These are phyloP conservation scores for Verticillium albo-atrum DNA, from an alignment of 2,329 filamentous ascomycete genomes.

Conservation along the genomic window DNA sequence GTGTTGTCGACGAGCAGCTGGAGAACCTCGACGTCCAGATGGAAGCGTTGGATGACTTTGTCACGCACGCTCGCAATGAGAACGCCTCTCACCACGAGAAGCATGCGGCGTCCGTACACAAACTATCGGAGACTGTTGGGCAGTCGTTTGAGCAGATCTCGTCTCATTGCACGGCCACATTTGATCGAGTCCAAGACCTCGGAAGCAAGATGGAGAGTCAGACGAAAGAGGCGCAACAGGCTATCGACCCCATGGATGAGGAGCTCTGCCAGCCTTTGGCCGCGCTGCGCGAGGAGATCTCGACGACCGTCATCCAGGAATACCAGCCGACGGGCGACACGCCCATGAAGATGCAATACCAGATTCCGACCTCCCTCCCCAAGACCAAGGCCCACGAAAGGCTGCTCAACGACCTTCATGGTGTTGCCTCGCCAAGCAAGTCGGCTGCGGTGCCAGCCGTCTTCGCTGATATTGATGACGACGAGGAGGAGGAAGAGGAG, in stretches of 20 bases:
- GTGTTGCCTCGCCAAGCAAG: constrained; percentile 20
- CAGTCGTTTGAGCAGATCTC: constrained; percentile 69
- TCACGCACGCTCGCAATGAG: constrained; percentile 73
- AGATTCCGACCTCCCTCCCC: constrained; percentile 75
- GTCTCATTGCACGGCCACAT: constrained; percentile 64
- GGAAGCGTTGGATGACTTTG: constrained; percentile 84
- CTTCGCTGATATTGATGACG: constrained; percentile 33
- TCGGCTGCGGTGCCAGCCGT: constrained; percentile 19
- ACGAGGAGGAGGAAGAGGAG: background rate
- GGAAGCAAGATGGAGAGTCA: constrained; percentile 62
- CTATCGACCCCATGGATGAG: constrained; percentile 55
- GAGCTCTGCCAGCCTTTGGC: constrained; percentile 65
- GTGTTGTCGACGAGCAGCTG: constrained; percentile 86
- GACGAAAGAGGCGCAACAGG: constrained; percentile 51
- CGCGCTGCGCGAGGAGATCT: constrained; percentile 66
- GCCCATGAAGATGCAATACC: constrained; percentile 74
- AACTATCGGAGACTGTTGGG: constrained; percentile 64
- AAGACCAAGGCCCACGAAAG: constrained; percentile 55
- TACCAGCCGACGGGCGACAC: constrained; percentile 84
- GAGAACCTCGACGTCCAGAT: constrained; percentile 84
- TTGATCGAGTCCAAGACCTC: constrained; percentile 64
- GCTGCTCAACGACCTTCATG: constrained; percentile 37
- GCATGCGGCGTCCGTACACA: constrained; percentile 62
- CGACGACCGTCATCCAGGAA: constrained; percentile 62
- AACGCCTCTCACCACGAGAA: constrained; percentile 73